A percentile compares a stretch with the other conserved stretches of the same genome.
These are phyloP conservation scores for Daldinia loculata DNA, from an alignment of 495 filamentous ascomycete species.

Conservation along the genomic window DNA sequence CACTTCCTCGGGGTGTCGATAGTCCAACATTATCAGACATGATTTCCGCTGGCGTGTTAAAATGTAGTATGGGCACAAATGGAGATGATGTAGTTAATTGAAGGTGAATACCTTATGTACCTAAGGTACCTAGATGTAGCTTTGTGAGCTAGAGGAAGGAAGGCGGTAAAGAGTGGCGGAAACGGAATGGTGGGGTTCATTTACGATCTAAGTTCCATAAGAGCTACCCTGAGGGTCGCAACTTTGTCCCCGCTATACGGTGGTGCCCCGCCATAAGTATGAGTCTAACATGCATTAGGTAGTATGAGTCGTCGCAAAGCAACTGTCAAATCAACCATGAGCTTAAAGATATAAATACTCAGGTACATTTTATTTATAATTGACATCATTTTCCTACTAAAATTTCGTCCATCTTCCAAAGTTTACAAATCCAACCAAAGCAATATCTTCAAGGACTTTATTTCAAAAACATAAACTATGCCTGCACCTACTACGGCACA, in stretches of 20 bases:
- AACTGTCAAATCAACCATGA: neutral
- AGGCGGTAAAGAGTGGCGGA: conserved; percentile 34
- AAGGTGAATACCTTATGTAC: neutral
- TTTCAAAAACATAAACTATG: conserved; percentile 28
- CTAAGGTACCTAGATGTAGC: conserved; percentile 5
- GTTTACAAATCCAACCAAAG: neutral
- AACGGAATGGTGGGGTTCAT: conserved; percentile 23
- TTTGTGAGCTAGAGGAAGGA: conserved; percentile 22
- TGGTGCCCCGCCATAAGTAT: conserved; percentile 30
- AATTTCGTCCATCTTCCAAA: neutral
- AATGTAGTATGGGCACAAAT: neutral
- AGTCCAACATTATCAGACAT: conserved; percentile 99
- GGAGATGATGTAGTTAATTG: neutral
- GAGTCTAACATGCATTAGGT: neutral
- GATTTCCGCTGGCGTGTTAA: conserved; percentile 30
- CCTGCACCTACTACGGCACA: conserved; percentile 36
- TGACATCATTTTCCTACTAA: neutral
- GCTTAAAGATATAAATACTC: conserved; percentile 22
- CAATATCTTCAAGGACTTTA: neutral
- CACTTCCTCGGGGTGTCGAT: conserved; percentile 90
- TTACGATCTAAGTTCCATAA: neutral
- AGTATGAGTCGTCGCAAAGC: conserved; percentile 20
- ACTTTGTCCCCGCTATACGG: conserved; percentile 29
- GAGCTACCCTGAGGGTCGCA: conserved; percentile 17
- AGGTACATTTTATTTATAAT: neutral